Evolutionary conservation across 2,329 filamentous ascomycete genomes (phyloP), one percentile per base, ranked within the genome.

Genomic region (Sclerotinia subarctica): DNA sequence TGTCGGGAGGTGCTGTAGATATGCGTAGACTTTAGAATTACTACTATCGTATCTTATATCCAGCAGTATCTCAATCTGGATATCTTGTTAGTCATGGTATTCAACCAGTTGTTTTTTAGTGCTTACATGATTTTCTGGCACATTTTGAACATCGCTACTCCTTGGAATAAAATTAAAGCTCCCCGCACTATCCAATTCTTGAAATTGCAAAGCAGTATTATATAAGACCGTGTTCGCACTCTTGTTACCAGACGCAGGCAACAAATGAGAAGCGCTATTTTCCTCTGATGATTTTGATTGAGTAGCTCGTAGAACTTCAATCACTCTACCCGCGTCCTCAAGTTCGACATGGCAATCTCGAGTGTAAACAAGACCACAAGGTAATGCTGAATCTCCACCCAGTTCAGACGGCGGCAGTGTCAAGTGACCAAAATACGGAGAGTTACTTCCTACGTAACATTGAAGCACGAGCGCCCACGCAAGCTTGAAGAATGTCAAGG

Each of bases 401-500:
- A 11, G 5, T 15, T 65, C 19, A 21, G 51, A 57, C 13, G 6
- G 11, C 38, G 79, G n/a, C 46, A 5, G 78, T 11, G 77, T 77
- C 5, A 79, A 73, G 57, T 80, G 79, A 6, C 79, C 80, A 64
- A 82, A 82, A 38, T 76, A 79, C 15, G 82, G 76, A 62, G 72
- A 24, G 76, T 80, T 11, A 77, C 72, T 2, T 70, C 73, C 54
- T 51, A 76, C 44, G 74, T 74, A 67, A 80, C 79, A 69, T 80
- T 84, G 13, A 75, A 75, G 2, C 19, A 79, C 77, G 15, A 80
- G 72, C 10, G 78, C 78, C 80, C 80, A 81, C n/a, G 77, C 78
- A 24, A 57, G 35, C n/a, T 65, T 65, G 38, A 65, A 65, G 17
- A 65, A 13, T 2, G 49, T 57, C 21, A 47, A 65, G 3, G 38